Conservation (phyloP, 805 yeast genomes). For the Candida rishiriensis region DNA sequence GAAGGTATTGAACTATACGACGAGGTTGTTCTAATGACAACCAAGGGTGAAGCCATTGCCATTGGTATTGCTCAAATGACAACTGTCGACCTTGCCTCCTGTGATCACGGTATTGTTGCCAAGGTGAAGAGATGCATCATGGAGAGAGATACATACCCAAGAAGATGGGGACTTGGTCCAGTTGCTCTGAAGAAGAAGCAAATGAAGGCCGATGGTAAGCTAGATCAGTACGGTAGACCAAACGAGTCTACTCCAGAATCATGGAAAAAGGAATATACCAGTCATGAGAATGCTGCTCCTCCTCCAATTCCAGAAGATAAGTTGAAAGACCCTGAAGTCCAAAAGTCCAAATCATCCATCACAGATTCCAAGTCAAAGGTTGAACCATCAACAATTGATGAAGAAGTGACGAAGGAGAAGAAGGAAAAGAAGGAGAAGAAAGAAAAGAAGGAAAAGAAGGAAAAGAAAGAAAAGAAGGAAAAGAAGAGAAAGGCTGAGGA, state of each 20-base stretch:
- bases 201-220: conserved; percentile 93
- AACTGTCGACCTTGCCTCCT: conserved; percentile 90
- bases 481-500: conserved; percentile 40
- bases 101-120: conserved; percentile 98
- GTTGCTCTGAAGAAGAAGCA: conserved; percentile 98
- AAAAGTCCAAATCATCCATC: conserved; percentile 44
- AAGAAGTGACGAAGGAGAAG: conserved; percentile 36
- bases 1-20: conserved; percentile 96
- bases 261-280: conserved; percentile 85
- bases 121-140: conserved; percentile 98
- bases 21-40: conserved; percentile 96
- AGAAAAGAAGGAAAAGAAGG: conserved; percentile 51
- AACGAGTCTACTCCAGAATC: conserved; percentile 91
- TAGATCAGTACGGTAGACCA: conserved; percentile 90
- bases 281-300: conserved; percentile 59
- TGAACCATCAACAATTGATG: conserved; percentile 14
- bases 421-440: conserved; percentile 49
- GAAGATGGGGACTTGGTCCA: conserved; percentile 99
- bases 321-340: conserved; percentile 34
- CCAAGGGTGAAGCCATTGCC: conserved; percentile 99
- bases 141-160: conserved; percentile 99
- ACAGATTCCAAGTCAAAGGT: conserved; percentile 32
- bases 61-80: conserved; percentile 99
- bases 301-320: conserved; percentile 56
- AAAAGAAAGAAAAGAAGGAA: conserved; percentile 42